Percentiles rank a stretch among this genome's conserved stretches.
phyloP scores from a whole-genome alignment of 164 flowering plant genomes.

The Echeveria elegans region DNA sequence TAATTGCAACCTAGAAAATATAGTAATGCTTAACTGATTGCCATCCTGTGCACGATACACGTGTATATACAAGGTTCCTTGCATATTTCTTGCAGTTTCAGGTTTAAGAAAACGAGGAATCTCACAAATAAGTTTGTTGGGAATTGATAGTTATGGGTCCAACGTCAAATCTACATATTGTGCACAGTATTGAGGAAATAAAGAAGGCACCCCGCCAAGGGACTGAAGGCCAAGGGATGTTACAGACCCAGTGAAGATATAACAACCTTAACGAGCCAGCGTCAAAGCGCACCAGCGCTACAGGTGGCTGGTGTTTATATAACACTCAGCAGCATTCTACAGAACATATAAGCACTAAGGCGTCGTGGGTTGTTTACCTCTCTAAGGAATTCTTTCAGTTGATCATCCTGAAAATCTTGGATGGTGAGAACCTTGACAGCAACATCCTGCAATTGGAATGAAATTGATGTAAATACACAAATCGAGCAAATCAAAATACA shows the following conservation, averaged over 20 bases:
- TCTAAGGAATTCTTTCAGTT: slow-evolving; percentile 77
- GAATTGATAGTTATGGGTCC: background rate
- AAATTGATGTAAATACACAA: background rate
- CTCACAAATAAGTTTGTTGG: too few species aligned
- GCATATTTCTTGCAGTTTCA: background rate
- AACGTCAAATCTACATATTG: background rate
- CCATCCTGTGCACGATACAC: background rate
- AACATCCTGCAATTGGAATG: slow-evolving; percentile 67
- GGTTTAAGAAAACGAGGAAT: background rate
- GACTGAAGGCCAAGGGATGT: background rate
- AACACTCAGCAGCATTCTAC: too few species aligned
- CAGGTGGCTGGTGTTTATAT: too few species aligned
- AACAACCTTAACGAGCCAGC: background rate
- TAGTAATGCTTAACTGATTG: background rate
- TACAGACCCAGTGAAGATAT: too few species aligned
- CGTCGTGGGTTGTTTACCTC: slow-evolving; percentile 47
- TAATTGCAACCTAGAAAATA: slow-evolving; percentile 67
- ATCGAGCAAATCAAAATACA: background rate
- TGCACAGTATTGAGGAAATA: too few species aligned
- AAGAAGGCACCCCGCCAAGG: too few species aligned
- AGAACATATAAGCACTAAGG: too few species aligned
- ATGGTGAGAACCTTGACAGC: slow-evolving; percentile 85
- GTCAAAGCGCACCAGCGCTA: background rate
- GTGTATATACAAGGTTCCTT: background rate
- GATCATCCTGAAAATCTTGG: slow-evolving; percentile 84